A percentile compares a stretch with the other conserved stretches of the same genome.
These are phyloP conservation scores for Boeremia exigua DNA, from an alignment of 2,329 filamentous ascomycete species.

Conservation along the genomic window DNA sequence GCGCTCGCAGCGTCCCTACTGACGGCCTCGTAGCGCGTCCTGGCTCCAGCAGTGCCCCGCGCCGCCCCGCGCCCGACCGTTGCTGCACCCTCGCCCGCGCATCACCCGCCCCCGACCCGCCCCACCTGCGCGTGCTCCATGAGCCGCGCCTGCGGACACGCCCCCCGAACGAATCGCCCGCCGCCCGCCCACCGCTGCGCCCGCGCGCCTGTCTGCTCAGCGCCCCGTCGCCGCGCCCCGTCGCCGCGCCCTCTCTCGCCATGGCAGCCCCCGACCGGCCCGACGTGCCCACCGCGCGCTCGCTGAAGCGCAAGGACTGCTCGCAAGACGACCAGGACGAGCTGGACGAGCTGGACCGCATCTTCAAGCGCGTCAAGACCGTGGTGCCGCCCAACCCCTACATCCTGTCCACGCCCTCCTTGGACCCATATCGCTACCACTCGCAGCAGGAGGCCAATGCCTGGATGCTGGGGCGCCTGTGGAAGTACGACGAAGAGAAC, in stretches of 20 bases:
- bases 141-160: constrained; percentile 20
- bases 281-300: constrained; percentile 32
- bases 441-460: constrained; percentile 49
- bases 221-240: no score
- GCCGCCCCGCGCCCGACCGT: neutral
- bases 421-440: constrained; percentile 52
- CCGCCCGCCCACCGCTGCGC: neutral
- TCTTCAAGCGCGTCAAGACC: constrained; percentile 52
- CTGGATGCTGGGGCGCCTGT: constrained; percentile 59
- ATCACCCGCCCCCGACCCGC: neutral
- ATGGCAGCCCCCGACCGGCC: constrained; percentile 44
- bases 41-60: constrained; percentile 1
- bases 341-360: constrained; percentile 48
- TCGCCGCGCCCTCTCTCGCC: constrained; percentile 20
- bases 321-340: constrained; percentile 44
- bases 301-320: constrained; percentile 36
- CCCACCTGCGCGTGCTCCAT: constrained; percentile 17
- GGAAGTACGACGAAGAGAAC: constrained; percentile 61
- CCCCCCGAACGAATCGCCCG: constrained; percentile 1
- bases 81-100: constrained; percentile 1
- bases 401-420: constrained; percentile 55
- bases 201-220: no score
- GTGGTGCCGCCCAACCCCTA: constrained; percentile 54
- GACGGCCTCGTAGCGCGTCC: constrained; percentile 6
- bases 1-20: neutral